A percentile compares a stretch with the other conserved stretches of the same genome.
phyloP scores from a whole-genome alignment of 2,329 filamentous ascomycete genomes.

The Orbilia oligospora region DNA sequence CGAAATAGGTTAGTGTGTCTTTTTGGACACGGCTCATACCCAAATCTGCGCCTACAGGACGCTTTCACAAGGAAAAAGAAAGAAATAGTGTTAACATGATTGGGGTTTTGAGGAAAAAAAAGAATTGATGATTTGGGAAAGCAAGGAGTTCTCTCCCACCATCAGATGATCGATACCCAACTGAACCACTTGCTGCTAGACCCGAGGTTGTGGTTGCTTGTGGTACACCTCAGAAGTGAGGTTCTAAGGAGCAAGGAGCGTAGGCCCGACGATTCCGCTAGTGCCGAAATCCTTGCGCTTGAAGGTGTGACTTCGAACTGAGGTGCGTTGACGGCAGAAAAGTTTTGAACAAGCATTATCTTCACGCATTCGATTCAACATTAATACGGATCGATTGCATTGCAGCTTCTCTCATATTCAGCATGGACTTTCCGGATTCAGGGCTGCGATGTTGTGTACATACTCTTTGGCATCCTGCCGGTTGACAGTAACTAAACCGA shows the following conservation, averaged over 20 bases:
- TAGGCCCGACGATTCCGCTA: constrained; percentile 59
- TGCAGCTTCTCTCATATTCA: constrained; percentile 44
- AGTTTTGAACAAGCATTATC: constrained; percentile 21
- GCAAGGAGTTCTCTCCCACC: constrained; percentile 26
- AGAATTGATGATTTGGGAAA: constrained; percentile 23
- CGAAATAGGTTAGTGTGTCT: constrained; percentile 44
- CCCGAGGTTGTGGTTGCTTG: constrained; percentile 41
- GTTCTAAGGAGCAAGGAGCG: constrained; percentile 36
- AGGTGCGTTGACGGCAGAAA: constrained; percentile 36
- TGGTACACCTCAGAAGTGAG: constrained; percentile 38
- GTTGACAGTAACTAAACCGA: constrained; percentile 35
- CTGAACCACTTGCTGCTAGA: constrained; percentile 5
- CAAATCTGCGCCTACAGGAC: constrained; percentile 42
- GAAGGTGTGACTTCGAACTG: constrained; percentile 17
- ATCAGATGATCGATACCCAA: constrained; percentile 52
- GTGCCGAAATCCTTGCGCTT: constrained; percentile 33
- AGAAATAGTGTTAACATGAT: constrained; percentile 33
- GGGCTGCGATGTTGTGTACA: not conserved
- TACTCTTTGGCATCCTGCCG: constrained; percentile 17
- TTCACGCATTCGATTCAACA: constrained; percentile 27
- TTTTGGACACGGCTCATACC: constrained; percentile 54
- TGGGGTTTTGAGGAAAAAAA: constrained; percentile 11
- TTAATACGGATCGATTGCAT: constrained; percentile 46
- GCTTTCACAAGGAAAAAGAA: constrained; percentile 43
- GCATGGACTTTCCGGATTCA: constrained; percentile 53